Percentiles rank a stretch among this genome's conserved stretches.
Evolutionary conservation across 164 flowering plant species (phyloP).

Genomic region (Vitis amurensis): DNA sequence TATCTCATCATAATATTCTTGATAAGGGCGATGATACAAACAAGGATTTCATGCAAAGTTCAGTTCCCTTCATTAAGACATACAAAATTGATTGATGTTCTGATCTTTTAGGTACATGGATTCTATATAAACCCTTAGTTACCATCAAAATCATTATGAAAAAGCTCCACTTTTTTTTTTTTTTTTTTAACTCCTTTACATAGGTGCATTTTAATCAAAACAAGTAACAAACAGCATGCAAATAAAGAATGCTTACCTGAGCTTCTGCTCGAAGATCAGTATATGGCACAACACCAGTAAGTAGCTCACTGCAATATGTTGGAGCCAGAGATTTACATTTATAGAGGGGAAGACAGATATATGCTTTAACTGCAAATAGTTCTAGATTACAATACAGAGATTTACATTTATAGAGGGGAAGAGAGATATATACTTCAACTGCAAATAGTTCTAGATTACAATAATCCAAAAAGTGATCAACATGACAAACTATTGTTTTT

Average conservation of each 20-base stretch:
- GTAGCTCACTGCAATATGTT: slow-evolving; percentile 74
- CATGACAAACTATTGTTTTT: background rate
- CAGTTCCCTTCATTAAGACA: no score
- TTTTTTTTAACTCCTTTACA: no score
- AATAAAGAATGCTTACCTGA: slow-evolving; percentile 46
- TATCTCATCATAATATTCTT: no score
- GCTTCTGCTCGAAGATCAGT: slow-evolving; percentile 94
- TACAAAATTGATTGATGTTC: no score
- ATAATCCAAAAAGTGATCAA: background rate
- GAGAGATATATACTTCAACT: background rate
- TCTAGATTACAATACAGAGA: background rate
- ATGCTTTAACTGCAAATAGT: no score
- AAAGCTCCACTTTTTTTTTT: no score
- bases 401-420: background rate
- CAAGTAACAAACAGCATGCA: background rate
- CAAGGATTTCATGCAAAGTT: no score
- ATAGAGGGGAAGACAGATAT: background rate
- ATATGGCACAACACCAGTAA: slow-evolving; percentile 92
- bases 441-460: no score
- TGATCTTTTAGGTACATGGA: no score
- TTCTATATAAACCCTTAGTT: no score
- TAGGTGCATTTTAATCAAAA: background rate
- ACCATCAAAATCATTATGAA: no score
- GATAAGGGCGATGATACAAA: no score
- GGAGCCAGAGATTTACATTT: slow-evolving; percentile 1